A percentile compares a stretch with the other conserved stretches of the same genome.
phyloP scores from a whole-genome alignment of 2,329 filamentous ascomycete species.

The Fusarium scirpi region DNA sequence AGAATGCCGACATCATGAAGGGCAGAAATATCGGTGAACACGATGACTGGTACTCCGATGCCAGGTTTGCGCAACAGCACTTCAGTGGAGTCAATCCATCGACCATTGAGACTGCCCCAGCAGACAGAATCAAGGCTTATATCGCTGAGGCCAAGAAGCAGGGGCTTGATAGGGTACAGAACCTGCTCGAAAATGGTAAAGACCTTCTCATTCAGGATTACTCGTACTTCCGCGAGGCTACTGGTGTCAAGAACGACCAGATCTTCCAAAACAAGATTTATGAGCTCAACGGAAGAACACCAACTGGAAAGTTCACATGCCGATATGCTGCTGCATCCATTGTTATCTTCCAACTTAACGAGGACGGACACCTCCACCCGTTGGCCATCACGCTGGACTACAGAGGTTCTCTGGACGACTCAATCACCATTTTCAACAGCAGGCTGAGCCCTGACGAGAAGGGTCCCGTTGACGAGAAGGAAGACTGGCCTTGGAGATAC shows the following conservation, averaged over 20 bases:
- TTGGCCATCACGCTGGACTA: slow-evolving; percentile 34
- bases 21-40: slow-evolving; percentile 29
- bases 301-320: neutral
- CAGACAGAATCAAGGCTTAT: slow-evolving; percentile 18
- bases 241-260: slow-evolving; percentile 14
- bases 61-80: slow-evolving; percentile 30
- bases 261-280: slow-evolving; percentile 9
- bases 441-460: slow-evolving; percentile 24
- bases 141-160: slow-evolving; percentile 23
- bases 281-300: neutral
- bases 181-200: slow-evolving; percentile 3
- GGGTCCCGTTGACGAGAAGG: slow-evolving; percentile 15
- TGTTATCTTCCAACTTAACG: slow-evolving; percentile 30
- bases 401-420: slow-evolving; percentile 17
- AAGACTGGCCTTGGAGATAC: slow-evolving; percentile 37
- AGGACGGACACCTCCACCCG: slow-evolving; percentile 30
- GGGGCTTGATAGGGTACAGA: slow-evolving; percentile 22
- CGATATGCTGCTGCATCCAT: slow-evolving; percentile 28
- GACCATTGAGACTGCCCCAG: slow-evolving; percentile 8
- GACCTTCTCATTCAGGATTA: slow-evolving; percentile 37
- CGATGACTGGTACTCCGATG: slow-evolving; percentile 34
- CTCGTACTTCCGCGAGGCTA: slow-evolving; percentile 32
- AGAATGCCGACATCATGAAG: slow-evolving; percentile 29
- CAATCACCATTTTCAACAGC: slow-evolving; percentile 31
- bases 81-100: slow-evolving; percentile 28